Conservation (phyloP, 176 grass and related monocot species). For the Saccharum officinarum region DNA sequence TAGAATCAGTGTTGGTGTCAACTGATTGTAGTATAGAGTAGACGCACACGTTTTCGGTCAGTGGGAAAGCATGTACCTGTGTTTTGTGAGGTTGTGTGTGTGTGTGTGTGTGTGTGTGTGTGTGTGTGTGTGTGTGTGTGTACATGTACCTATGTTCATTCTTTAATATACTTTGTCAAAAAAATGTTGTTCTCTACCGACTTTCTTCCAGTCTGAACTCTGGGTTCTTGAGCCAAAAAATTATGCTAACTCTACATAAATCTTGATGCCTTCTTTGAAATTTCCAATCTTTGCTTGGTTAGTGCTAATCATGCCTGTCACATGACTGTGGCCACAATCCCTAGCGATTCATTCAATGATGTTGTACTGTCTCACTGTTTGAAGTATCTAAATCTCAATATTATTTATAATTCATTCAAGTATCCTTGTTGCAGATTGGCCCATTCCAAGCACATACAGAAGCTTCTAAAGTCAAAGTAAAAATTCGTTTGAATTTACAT, state of each 20-base stretch:
- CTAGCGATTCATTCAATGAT: conserved; percentile 11
- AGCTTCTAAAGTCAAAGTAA: conserved; percentile 85
- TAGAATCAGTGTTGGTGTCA: background rate
- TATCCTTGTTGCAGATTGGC: conserved; percentile 67
- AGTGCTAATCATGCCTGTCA: background rate
- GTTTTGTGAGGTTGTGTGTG: background rate
- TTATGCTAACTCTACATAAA: background rate
- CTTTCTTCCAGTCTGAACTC: background rate
- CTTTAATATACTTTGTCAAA: background rate
- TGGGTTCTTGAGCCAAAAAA: background rate
- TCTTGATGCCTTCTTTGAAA: background rate
- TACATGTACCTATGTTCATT: background rate
- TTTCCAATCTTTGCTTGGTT: background rate
- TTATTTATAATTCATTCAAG: conserved; percentile 18
- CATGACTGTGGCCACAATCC: conserved; percentile 6
- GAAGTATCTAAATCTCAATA: conserved; percentile 6
- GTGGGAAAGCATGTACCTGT: background rate
- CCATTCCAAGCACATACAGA: conserved; percentile 69
- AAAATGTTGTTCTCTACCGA: background rate
- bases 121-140: no score
- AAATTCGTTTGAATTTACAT: conserved; percentile 88
- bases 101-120: no score
- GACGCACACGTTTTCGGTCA: background rate
- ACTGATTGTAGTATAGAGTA: background rate
- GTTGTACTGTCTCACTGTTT: conserved; percentile 12